Base-by-base conservation (phyloP, 2,329 filamentous ascomycete genomes). In the Pyrenophora seminiperda region DNA sequence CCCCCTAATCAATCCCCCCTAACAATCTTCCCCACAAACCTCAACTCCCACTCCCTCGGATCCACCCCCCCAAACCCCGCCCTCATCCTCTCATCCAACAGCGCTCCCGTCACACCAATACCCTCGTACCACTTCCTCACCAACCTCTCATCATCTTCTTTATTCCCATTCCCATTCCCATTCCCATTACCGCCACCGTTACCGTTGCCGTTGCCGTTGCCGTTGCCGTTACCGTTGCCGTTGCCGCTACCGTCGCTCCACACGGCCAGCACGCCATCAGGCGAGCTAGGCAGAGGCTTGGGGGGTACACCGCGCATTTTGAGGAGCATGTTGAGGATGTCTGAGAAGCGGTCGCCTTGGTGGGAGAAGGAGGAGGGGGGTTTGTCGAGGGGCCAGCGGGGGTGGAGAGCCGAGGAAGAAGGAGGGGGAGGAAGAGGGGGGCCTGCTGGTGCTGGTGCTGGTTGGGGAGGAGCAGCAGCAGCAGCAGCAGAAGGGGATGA, bases 281-380 rank as follows among this genome's bases (percentile, higher is more conserved):
- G 54, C 30, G 56, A 53, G n/a, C 66, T 53, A 3, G 63, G 47
- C 4, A 65, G 52, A 4, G 72, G 75, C 41, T 72, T 74, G 0
- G 77, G 77, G 3, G 74, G 75, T 4, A 79, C 71, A 10, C 71
- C 73, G 5, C 83, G 80, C 78, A 85, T 83, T 55, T 80, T 80
- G 39, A 85, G 71, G 24, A 85, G 70, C 75, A 83, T 83, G 48
- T 79, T 76, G 3, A 85, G 68, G 24, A 84, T 79, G 42, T 82
- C 78, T 15, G 80, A 77, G 54, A 86, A 84, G n/a, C 76, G 76
- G 45, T 83, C 79, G 32, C 80, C 83, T 67, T 85, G 82, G 37
- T 75, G 75, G 38, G 77, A 80, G 56, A 82, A 82, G 36, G 77
- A 74, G 0, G 73, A 70, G 1, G 82, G 80, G 4, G 76, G 73